Conservation (phyloP, 192 early-diverging fungal genomes). For the Dissophora globulifera region DNA sequence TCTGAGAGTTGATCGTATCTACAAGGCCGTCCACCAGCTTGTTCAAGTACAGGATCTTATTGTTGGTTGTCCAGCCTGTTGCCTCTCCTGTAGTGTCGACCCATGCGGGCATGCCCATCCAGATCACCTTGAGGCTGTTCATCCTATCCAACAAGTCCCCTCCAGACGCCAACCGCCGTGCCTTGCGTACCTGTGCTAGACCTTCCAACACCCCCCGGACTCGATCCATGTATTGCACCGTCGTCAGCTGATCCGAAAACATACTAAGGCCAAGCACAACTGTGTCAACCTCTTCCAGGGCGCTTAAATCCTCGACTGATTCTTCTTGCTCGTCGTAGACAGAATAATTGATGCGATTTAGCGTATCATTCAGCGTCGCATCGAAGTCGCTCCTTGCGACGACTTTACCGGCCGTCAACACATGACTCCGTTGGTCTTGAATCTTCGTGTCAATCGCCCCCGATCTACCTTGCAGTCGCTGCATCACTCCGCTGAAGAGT, state of each 20-base stretch:
- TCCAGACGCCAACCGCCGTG: neutral
- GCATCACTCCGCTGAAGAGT: constrained; percentile 25
- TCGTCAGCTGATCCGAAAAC: constrained; percentile 12
- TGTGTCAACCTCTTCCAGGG: constrained; percentile 13
- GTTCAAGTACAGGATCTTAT: constrained; percentile 29
- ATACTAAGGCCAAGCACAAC: constrained; percentile 22
- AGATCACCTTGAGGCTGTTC: constrained; percentile 35
- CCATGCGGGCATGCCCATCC: constrained; percentile 32
- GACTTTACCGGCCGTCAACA: neutral
- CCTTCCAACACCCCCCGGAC: neutral
- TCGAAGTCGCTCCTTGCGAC: constrained; percentile 11
- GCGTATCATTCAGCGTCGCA: constrained; percentile 4
- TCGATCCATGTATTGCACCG: constrained; percentile 14
- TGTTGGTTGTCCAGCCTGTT: constrained; percentile 20
- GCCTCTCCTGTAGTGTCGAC: constrained; percentile 1
- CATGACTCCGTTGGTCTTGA: neutral
- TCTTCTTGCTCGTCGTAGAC: neutral
- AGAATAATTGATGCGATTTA: constrained; percentile 8
- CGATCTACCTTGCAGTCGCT: constrained; percentile 14
- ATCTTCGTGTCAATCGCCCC: neutral
- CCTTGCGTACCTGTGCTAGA: constrained; percentile 3
- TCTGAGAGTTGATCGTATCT: constrained; percentile 6
- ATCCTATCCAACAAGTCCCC: neutral
- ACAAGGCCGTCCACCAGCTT: constrained; percentile 27
- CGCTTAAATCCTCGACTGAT: neutral